Base-by-base conservation (phyloP, 148 eudicot genomes). In the Amaranthus palmeri region DNA sequence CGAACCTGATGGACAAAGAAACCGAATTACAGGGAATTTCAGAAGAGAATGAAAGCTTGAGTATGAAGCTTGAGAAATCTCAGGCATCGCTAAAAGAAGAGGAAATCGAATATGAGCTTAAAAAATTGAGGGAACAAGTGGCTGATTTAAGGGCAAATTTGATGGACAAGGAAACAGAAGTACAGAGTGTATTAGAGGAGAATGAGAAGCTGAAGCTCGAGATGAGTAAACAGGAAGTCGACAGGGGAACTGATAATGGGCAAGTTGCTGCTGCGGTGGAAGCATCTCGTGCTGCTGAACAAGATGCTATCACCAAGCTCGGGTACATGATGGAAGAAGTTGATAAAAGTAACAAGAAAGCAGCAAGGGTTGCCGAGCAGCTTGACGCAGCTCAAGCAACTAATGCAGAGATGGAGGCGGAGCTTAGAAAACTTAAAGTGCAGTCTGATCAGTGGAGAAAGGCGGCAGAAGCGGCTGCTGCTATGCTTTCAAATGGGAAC, bases 391-490 rank as follows among this genome's bases (percentile, higher is more conserved):
- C 85, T 10, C 88, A 88, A 45, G 82, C 78, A 4, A 80, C 76
- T 2, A 84, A 76, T 66, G 80, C 83, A 25, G 97, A 91, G 49
- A 77, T 89, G 86, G 98, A 93, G 77, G 84, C 87, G 0, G 97
- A 93, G 83, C 61, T 93, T n/a, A 87, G 91, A 68, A 85, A 79
- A 87, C 77, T 91, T 7, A 93, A 85, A 72, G 90, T 93, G 68
- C 97, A 91, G 80, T 81, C 92, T 3, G 89, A 86, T 64, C 98
- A 93, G 68, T 93, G 97, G 97, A 82, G 98, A 72, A 93, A 93
- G 66, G 98, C 98, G 11, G 98, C 98, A 41, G 98, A 93, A 75
- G 97, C 90, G 43, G 98, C 98, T 69, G 91, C 96, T 9, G 65
- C 97, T 7, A 91, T 93, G 84, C 84, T 93, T n/a, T 83, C 91